These are phyloP conservation scores for Pichia phayaonensis DNA, from an alignment of 805 yeast species.

Conservation along the genomic window DNA sequence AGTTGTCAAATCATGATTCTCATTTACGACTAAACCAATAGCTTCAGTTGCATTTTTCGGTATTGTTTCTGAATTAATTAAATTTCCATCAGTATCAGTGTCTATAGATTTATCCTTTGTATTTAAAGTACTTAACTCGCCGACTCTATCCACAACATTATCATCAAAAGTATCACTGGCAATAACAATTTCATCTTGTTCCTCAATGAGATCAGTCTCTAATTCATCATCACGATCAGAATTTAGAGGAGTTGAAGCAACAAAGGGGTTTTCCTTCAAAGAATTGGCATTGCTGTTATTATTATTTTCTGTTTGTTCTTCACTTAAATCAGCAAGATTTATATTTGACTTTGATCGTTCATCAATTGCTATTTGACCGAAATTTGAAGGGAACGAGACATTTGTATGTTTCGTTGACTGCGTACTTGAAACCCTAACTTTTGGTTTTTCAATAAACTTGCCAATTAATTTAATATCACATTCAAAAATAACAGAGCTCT, in stretches of 20 bases:
- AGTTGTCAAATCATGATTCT: background rate
- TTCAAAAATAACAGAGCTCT: constrained; percentile 30
- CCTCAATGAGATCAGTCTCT: background rate
- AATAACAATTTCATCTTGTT: background rate
- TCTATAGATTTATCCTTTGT: background rate
- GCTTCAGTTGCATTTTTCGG: background rate
- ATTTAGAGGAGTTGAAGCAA: constrained; percentile 9
- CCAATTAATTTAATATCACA: constrained; percentile 25
- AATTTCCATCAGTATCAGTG: background rate
- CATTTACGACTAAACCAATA: no score
- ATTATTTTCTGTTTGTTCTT: background rate
- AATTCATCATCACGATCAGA: background rate
- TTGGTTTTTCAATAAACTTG: constrained; percentile 21
- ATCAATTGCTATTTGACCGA: background rate
- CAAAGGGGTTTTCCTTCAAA: background rate
- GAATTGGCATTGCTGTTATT: background rate
- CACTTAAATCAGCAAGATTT: constrained; percentile 4
- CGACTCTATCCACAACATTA: background rate
- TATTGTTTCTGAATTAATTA: background rate
- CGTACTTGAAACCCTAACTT: background rate
- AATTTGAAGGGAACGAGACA: background rate
- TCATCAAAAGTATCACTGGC: background rate
- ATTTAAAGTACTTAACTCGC: background rate
- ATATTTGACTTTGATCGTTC: constrained; percentile 9
- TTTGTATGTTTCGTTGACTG: background rate